These are phyloP conservation scores for Scleroderma bovista DNA, from an alignment of 768 basidiomycete species.

Conservation along the genomic window DNA sequence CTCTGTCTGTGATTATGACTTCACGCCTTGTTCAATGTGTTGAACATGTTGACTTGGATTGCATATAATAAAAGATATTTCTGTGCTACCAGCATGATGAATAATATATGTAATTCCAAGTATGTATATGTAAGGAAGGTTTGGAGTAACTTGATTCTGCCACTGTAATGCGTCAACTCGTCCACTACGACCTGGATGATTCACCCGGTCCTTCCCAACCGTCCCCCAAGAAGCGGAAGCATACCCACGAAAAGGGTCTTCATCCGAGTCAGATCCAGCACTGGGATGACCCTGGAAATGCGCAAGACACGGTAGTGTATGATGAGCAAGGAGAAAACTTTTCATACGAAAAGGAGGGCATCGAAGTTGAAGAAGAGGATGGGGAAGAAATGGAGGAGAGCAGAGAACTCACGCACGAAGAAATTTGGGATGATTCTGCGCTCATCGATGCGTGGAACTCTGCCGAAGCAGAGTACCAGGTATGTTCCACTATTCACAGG, in stretches of 20 bases:
- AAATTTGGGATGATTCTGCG: slow-evolving; percentile 85
- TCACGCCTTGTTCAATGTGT: too few relatives aligned
- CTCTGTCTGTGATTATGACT: too few relatives aligned
- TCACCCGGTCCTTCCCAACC: slow-evolving; percentile 18
- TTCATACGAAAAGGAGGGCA: slow-evolving; percentile 13
- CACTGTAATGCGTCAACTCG: slow-evolving; percentile 21
- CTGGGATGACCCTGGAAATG: slow-evolving; percentile 37
- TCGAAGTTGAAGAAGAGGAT: slow-evolving; percentile 29
- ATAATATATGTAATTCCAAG: too few relatives aligned
- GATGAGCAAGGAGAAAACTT: slow-evolving; percentile 19
- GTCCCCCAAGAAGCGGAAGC: slow-evolving; percentile 50
- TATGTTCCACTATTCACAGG: slow-evolving; percentile 17
- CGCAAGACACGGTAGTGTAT: slow-evolving; percentile 24
- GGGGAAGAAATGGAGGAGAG: slow-evolving; percentile 42
- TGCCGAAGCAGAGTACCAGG: slow-evolving; percentile 76
- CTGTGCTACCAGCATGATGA: too few relatives aligned
- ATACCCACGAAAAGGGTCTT: slow-evolving; percentile 12
- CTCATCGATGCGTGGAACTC: slow-evolving; percentile 82
- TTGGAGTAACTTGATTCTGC: neutral
- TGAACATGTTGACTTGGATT: too few relatives aligned
- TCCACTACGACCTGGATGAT: slow-evolving; percentile 24
- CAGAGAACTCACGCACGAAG: slow-evolving; percentile 60
- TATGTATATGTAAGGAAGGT: too few relatives aligned
- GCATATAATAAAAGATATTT: too few relatives aligned
- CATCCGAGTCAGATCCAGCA: slow-evolving; percentile 31